Evolutionary conservation across 2,329 filamentous ascomycete species (phyloP), one percentile per base, ranked within the genome.

Genomic region (Aspergillus piperis): DNA sequence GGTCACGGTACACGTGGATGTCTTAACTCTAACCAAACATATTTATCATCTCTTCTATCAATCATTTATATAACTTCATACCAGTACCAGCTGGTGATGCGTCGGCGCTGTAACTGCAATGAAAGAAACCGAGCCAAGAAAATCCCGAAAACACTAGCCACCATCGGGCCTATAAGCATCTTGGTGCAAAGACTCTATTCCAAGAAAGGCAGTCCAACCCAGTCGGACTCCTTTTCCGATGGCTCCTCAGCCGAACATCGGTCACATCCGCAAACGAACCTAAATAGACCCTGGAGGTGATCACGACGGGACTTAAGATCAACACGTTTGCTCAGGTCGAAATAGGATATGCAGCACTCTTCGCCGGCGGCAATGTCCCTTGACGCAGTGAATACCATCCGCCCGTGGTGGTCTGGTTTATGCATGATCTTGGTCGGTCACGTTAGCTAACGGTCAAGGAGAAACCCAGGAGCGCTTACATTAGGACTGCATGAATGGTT

Each of bases 321-420:
- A 1, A 56, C 61, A 32, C 64, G 57, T 44, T 66, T 57, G 2
- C 67, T 67, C 23, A 74, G 30, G 32, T 74, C 71, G 42, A 74
- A 74, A 38, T 74, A 74, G 0, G 72, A 68, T 32, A 74, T 74
- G 41, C 71, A 74, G 53, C 72, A 74, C 62, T 74, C 72, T 36
- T 74, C 70, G 1, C 68, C 72, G 0, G 67, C 50, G 1, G 60
- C 54, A 19, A 74, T 74, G 17, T 74, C 70, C 8, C 64, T 60
- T 10, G 66, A 66, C 0, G 71, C 67, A 2, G 69, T 70, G 23
- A 73, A 74, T 1, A 74, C 66, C 72, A 74, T 74, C 0, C 66
- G 68, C 5, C 70, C 68, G 17, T 66, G 49, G 3, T 64, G 55
- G 32, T 74, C 70, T 1, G 72, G 70, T 54, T 73, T 74, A 51